These are phyloP conservation scores for Amaranthus palmeri DNA, from an alignment of 148 eudicot species.

Conservation along the genomic window DNA sequence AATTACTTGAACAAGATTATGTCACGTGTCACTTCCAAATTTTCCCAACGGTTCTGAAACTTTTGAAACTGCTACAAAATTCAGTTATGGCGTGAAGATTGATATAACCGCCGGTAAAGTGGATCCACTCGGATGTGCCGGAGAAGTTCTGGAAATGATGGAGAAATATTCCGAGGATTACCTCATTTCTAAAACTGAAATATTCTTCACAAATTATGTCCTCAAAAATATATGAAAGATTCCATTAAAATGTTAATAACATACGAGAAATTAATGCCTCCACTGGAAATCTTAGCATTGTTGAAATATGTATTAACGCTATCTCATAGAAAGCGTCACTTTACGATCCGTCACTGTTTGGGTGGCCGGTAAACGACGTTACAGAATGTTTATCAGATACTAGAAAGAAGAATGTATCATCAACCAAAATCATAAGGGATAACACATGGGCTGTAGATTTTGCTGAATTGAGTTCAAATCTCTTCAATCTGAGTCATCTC, in stretches of 20 bases:
- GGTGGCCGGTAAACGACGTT: constrained; percentile 77
- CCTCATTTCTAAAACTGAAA: constrained; percentile 68
- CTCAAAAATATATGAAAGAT: constrained; percentile 47
- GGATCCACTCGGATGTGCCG: constrained; percentile 87
- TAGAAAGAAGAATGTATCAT: neutral
- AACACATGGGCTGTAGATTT: constrained; percentile 79
- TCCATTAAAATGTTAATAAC: constrained; percentile 58
- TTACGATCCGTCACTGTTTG: constrained; percentile 68
- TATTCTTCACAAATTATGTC: constrained; percentile 46
- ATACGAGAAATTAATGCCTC: constrained; percentile 47
- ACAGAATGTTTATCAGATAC: neutral
- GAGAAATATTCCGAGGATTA: constrained; percentile 78
- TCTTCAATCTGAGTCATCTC: constrained; percentile 55
- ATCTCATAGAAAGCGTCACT: constrained; percentile 50
- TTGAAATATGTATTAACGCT: constrained; percentile 56
- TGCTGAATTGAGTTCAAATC: constrained; percentile 33
- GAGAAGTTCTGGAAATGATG: constrained; percentile 70
- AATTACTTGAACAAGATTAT: constrained; percentile 25
- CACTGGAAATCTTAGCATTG: constrained; percentile 66
- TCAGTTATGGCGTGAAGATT: constrained; percentile 84
- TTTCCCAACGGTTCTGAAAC: constrained; percentile 82
- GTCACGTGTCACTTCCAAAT: constrained; percentile 44
- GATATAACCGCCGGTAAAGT: constrained; percentile 57
- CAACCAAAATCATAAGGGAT: constrained; percentile 20
- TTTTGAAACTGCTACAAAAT: constrained; percentile 87